These are phyloP conservation scores for Pyricularia grisea DNA, from an alignment of 2,329 filamentous ascomycete genomes.

Conservation along the genomic window DNA sequence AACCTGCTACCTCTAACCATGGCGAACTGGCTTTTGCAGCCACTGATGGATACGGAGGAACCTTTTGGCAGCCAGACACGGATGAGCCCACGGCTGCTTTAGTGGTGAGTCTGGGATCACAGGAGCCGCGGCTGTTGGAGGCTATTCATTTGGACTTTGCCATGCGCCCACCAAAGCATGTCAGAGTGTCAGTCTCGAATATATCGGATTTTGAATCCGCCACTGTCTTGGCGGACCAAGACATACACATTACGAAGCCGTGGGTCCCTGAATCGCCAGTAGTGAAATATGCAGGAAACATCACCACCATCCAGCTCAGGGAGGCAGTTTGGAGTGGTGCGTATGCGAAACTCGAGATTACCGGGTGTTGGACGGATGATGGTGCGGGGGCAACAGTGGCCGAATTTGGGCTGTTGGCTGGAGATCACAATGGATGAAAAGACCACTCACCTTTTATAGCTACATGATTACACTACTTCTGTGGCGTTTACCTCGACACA, in stretches of 20 bases:
- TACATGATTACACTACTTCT: too few species aligned
- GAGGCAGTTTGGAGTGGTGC: slow-evolving; percentile 6
- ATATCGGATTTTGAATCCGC: slow-evolving; percentile 7
- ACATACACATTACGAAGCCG: slow-evolving; percentile 12
- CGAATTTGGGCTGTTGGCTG: slow-evolving; percentile 2
- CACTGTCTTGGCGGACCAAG: slow-evolving; percentile 8
- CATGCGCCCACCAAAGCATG: slow-evolving; percentile 9
- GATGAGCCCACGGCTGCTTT: slow-evolving; percentile 42
- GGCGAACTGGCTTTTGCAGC: slow-evolving; percentile 58
- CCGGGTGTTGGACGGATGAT: neutral
- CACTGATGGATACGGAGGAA: slow-evolving; percentile 53
- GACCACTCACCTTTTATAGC: too few species aligned
- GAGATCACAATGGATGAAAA: too few species aligned
- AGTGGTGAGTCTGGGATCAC: slow-evolving; percentile 36
- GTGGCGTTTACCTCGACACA: too few species aligned
- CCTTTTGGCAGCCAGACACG: slow-evolving; percentile 52
- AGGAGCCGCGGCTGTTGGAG: slow-evolving; percentile 4
- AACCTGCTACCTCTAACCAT: slow-evolving; percentile 27
- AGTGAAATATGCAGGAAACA: slow-evolving; percentile 7
- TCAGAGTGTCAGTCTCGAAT: slow-evolving; percentile 10
- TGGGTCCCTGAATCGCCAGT: slow-evolving; percentile 7
- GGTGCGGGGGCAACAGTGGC: neutral
- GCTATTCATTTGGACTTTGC: slow-evolving; percentile 8
- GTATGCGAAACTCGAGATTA: slow-evolving; percentile 7
- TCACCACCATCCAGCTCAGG: slow-evolving; percentile 5